phyloP scores from a whole-genome alignment of 2,329 filamentous ascomycete species.

The Penicillium sp. region DNA sequence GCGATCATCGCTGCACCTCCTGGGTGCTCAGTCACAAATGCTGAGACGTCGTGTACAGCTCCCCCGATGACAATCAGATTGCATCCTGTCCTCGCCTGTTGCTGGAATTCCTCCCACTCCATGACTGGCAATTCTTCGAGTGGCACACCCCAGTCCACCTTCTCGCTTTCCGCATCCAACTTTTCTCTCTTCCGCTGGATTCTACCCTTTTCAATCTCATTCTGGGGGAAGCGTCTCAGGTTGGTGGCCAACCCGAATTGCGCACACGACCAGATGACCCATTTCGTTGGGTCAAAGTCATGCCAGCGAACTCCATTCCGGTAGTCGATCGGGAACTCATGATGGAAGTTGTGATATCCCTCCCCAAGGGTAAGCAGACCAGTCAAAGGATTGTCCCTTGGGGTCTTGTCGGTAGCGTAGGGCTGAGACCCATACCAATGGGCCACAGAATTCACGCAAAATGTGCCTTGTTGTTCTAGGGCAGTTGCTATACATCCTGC shows the following conservation, averaged over 20 bases:
- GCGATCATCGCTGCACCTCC: slow-evolving; percentile 79
- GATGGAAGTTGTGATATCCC: slow-evolving; percentile 91
- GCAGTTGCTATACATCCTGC: slow-evolving; percentile 78
- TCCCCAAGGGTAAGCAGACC: slow-evolving; percentile 79
- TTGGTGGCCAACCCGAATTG: slow-evolving; percentile 76
- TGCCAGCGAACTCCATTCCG: slow-evolving; percentile 84
- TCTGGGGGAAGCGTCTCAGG: slow-evolving; percentile 81
- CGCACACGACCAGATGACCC: slow-evolving; percentile 79
- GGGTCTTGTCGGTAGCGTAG: slow-evolving; percentile 84
- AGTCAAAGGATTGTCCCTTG: slow-evolving; percentile 79
- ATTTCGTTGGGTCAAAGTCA: slow-evolving; percentile 87
- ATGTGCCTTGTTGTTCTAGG: slow-evolving; percentile 84
- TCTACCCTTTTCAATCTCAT: slow-evolving; percentile 86
- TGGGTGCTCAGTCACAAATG: slow-evolving; percentile 80
- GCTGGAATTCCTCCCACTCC: slow-evolving; percentile 78
- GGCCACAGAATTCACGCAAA: slow-evolving; percentile 85
- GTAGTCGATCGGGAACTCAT: slow-evolving; percentile 88
- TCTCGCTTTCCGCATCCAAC: slow-evolving; percentile 75
- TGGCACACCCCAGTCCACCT: slow-evolving; percentile 78
- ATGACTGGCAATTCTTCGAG: slow-evolving; percentile 78
- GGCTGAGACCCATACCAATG: slow-evolving; percentile 88
- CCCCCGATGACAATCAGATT: slow-evolving; percentile 70
- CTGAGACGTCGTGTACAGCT: slow-evolving; percentile 76
- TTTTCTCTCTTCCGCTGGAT: slow-evolving; percentile 85
- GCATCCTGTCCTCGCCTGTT: slow-evolving; percentile 71